Base-by-base conservation (phyloP, 108 stramenopile species). In the Fistulifera pelliculosa region DNA sequence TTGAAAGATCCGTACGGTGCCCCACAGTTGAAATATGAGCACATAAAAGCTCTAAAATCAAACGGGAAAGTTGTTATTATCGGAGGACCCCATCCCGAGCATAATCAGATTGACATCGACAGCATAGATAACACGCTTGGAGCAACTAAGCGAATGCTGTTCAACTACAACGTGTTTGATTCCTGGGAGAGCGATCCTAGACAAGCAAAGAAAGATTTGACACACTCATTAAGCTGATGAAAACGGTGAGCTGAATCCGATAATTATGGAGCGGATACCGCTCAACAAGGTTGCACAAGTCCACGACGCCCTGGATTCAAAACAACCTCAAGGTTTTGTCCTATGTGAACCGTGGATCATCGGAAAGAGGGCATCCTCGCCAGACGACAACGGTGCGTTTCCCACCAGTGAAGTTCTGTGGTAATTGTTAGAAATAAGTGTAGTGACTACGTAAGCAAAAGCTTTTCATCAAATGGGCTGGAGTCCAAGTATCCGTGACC, bases 271-370 rank as follows among this genome's bases (percentile, higher is more conserved):
- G 22, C 49, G 68, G 21, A 60, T 88, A 18, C 70, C 80, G 5
- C 55, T 88, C 40, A 68, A 61, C 27, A 74, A 80, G 56, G 80
- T 88, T 47, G 75, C 69, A 10, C 75, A 76, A 56, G 80, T 73
- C 24, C 83, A 88, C 39, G 47, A 55, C 8, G 58, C 56, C 1
- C 27, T 79, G n/a, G 73, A 79, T 31, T 22, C 16, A 13, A 64
- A 69, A 28, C 48, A 47, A 54, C 12, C 71, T 18, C 18, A 64
- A 21, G 77, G 77, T 10, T 60, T 56, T 38, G 41, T 79, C 22
- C 58, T 79, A 17, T 79, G 77, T 57, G 67, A 67, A 26, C 77
- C 77, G 12, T 79, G 77, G 77, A 35, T 35, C 31, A 35, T 35
- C 8, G 31, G 31, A 6, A 35, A 35, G 31, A 35, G 8, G 8